A percentile compares a stretch with the other conserved stretches of the same genome.
Conservation (phyloP, 148 eudicot genomes). For the Heliosperma pusillum region DNA sequence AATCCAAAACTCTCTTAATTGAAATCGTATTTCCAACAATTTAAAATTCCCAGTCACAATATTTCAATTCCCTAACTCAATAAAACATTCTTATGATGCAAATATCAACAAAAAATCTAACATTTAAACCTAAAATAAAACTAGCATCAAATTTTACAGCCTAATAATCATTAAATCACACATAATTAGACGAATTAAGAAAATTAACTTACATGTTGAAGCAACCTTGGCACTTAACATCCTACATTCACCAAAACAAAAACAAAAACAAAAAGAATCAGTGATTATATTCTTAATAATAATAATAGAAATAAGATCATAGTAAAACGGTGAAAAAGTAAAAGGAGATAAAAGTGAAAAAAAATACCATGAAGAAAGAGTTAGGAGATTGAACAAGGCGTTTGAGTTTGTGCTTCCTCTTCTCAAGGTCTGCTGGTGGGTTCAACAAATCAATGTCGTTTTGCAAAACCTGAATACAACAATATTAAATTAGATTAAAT, state of each 20-base stretch:
- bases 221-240: conserved; percentile 40
- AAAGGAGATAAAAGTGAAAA: no score
- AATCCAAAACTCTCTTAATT: no score
- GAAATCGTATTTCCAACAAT: no score
- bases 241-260: conserved; percentile 16
- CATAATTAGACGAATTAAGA: not conserved
- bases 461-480: conserved; percentile 26
- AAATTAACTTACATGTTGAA: conserved; percentile 32
- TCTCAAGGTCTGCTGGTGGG: conserved; percentile 38
- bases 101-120: not conserved
- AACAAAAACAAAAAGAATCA: not conserved
- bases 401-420: conserved; percentile 40
- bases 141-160: not conserved
- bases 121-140: not conserved
- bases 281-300: not conserved
- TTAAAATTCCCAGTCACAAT: no score
- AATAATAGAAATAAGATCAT: not conserved
- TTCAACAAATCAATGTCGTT: conserved; percentile 37
- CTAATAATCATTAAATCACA: not conserved
- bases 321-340: not conserved
- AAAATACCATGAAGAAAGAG: conserved; percentile 34
- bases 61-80: no score
- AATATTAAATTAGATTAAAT: not conserved
- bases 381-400: conserved; percentile 40
- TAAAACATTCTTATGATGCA: no score